phyloP scores from a whole-genome alignment of 2,329 filamentous ascomycete species.

The Diaporthe caulivora region DNA sequence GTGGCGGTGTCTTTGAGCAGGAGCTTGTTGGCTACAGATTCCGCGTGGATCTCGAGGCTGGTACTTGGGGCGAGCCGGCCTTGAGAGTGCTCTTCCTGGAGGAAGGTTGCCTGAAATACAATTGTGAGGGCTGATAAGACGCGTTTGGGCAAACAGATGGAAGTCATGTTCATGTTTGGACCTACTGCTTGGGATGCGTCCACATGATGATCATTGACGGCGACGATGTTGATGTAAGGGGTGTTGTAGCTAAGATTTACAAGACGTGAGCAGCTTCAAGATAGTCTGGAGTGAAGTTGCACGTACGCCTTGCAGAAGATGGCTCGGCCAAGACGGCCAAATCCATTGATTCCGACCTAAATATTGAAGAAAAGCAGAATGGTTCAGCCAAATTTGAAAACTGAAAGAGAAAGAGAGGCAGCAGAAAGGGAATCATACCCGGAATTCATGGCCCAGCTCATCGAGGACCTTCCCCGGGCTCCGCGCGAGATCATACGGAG shows the following conservation, averaged over 20 bases:
- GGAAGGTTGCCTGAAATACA: constrained; percentile 7
- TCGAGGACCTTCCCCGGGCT: constrained; percentile 12
- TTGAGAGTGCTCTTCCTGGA: neutral
- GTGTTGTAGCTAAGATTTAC: neutral
- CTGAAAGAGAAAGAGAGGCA: neutral
- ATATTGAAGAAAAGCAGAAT: neutral
- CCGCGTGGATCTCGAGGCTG: constrained; percentile 1
- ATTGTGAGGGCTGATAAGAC: neutral
- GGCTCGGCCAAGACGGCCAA: constrained; percentile 14
- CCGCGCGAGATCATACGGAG: neutral
- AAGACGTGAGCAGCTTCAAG: constrained; percentile 18
- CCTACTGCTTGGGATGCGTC: constrained; percentile 13
- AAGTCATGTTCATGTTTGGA: neutral
- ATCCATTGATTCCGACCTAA: constrained; percentile 11
- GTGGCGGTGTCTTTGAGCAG: neutral
- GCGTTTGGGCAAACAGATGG: neutral
- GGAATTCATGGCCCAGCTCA: constrained; percentile 16
- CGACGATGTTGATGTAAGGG: constrained; percentile 10
- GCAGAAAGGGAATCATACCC: neutral
- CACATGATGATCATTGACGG: constrained; percentile 1
- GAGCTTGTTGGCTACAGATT: constrained; percentile 3
- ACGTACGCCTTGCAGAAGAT: constrained; percentile 21
- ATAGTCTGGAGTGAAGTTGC: neutral
- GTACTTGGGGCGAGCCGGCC: neutral
- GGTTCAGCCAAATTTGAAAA: neutral